phyloP scores from a whole-genome alignment of 768 basidiomycete species.

The Phlebiopsis gigantea region DNA sequence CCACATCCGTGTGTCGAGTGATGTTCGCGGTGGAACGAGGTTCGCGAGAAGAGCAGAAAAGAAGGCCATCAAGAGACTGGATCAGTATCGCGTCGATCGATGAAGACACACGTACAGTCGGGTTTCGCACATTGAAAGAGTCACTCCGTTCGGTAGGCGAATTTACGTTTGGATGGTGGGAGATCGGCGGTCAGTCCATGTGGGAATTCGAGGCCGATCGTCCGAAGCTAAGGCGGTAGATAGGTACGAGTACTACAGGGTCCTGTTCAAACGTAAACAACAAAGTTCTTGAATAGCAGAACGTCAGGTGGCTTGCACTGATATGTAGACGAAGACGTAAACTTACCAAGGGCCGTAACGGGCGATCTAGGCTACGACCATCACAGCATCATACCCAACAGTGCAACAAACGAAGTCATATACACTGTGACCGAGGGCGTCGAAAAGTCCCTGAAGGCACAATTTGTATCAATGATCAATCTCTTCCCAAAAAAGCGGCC shows the following conservation, averaged over 20 bases:
- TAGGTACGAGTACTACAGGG: too few relatives aligned
- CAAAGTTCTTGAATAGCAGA: not conserved
- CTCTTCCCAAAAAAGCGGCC: not conserved
- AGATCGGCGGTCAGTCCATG: not conserved
- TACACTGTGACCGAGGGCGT: not conserved
- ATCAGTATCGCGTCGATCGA: not conserved
- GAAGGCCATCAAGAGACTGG: conserved; percentile 1
- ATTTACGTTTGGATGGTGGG: not conserved
- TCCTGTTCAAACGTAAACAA: too few relatives aligned
- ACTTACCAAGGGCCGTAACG: not conserved
- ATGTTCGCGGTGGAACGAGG: not conserved
- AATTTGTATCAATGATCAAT: too few relatives aligned
- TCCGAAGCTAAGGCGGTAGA: too few relatives aligned
- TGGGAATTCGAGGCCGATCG: not conserved
- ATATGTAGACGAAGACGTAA: not conserved
- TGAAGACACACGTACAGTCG: not conserved
- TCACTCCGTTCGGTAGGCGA: not conserved
- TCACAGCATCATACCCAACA: not conserved
- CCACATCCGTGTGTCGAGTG: not conserved
- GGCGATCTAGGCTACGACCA: not conserved
- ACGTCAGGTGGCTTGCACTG: not conserved
- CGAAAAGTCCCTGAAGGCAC: not conserved
- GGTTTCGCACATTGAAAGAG: not conserved
- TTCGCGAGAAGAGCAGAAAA: not conserved
- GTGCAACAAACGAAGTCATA: not conserved